A percentile compares a stretch with the other conserved stretches of the same genome.
These are phyloP conservation scores for Tolypocladium amazonense DNA, from an alignment of 2,329 filamentous ascomycete species.

Conservation along the genomic window DNA sequence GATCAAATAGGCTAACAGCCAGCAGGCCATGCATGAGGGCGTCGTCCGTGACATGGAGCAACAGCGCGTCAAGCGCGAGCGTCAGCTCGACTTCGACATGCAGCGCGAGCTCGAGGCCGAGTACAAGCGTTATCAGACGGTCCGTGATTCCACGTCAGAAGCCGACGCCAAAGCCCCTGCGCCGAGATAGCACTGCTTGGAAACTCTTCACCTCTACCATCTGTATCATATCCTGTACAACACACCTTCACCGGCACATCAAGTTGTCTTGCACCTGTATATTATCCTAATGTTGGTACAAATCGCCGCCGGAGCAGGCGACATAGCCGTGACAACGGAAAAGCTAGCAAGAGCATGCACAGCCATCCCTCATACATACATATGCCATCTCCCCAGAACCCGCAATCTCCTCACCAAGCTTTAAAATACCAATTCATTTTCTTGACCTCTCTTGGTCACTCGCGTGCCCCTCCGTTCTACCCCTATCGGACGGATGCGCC, in stretches of 20 bases:
- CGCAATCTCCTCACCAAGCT: not conserved
- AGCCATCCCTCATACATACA: slow-evolving; percentile 8
- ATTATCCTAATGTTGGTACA: slow-evolving; percentile 11
- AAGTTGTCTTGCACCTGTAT: slow-evolving; percentile 2
- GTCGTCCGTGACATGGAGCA: slow-evolving; percentile 93
- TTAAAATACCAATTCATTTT: not conserved
- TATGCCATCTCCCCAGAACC: slow-evolving; percentile 6
- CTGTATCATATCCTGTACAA: slow-evolving; percentile 2
- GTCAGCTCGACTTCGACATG: slow-evolving; percentile 90
- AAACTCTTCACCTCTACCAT: not conserved
- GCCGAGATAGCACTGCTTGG: slow-evolving; percentile 10
- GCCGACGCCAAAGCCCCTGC: slow-evolving; percentile 6
- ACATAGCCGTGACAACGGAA: not conserved
- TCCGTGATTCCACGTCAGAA: slow-evolving; percentile 34
- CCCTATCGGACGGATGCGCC: slow-evolving; percentile 58
- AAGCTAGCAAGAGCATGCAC: not conserved
- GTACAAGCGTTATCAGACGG: slow-evolving; percentile 80
- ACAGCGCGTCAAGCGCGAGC: slow-evolving; percentile 79
- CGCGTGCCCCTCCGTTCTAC: not conserved
- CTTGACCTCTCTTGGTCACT: not conserved
- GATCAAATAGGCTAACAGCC: not conserved
- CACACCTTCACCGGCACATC: not conserved
- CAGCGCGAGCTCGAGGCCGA: slow-evolving; percentile 77
- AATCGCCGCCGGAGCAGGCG: slow-evolving; percentile 2
- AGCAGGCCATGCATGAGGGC: slow-evolving; percentile 86